Evolutionary conservation across 139 green algal genomes (phyloP), one percentile per base, ranked within the genome.

Genomic region (Dunaliella sp.): DNA sequence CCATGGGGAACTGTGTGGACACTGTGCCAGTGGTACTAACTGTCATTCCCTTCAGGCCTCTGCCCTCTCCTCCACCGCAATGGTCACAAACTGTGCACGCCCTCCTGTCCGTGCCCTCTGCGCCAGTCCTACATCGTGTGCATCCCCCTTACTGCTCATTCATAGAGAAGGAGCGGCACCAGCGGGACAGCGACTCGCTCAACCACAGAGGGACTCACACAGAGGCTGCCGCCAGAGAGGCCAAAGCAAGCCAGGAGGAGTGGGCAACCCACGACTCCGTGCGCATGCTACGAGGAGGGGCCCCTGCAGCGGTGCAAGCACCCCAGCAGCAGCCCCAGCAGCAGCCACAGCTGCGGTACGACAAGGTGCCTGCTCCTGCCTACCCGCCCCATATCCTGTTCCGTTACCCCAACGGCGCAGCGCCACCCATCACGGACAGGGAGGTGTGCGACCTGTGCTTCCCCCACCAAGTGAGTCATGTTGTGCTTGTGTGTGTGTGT

Each of bases 381-480:
- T 83, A 79, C 28, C 24, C n/a, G 24, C n/a, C 83, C 25, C 87
- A 92, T 87, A 88, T 96, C 35, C 83, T 95, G 84, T 95, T 92
- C 86, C 87, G 85, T 57, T 92, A 91, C 83, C 91, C 89, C 1
- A 25, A 85, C 1, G 72, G 79, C 34, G 87, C 80, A 25, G 26
- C 81, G 36, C 57, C 86, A 25, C 77, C 86, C 0, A 65, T 93
- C 73, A 91, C 73, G 36, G 89, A 94, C 48, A 83, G 86, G 65
- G 90, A 95, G 84, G 82, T 98, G 35, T 88, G 92, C 1, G 82
- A 82, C 33, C 95, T 98, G 85, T 98, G 95, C 88, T 98, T 97
- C 36, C 86, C 88, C 12, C 65, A 95, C 89, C 90, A 92, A 83
- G 83, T 81, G 22, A n/a, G n/a, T n/a, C n/a, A n/a, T n/a, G n/a